Base-by-base conservation (phyloP, 225 moss, liverwort and hornwort genomes). In the Marchantia paleacea region DNA sequence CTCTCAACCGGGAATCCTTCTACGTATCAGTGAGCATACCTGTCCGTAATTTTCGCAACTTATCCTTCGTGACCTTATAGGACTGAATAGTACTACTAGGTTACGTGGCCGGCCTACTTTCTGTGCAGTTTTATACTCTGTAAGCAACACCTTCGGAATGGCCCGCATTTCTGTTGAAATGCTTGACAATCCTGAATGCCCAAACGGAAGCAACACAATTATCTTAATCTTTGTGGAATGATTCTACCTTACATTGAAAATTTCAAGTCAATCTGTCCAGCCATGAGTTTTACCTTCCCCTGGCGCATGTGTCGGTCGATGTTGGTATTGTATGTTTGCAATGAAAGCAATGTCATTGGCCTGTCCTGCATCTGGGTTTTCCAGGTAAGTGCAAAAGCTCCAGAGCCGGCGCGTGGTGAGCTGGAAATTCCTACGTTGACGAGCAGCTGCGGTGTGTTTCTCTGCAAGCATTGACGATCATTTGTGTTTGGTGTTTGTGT, bases 341-440 rank as follows among this genome's bases (percentile, higher is more conserved):
- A 2, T 39, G 16, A 39, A 7, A 69, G 9, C 25, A 5, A 58
- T 58, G 14, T 28, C 66, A 8, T 11, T 26, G 28, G 28, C 52
- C 20, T 50, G 10, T 52, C n/a, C 12, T 72, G 72, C 22, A 55
- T 75, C 6, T 47, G 10, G 49, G 22, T 83, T 30, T 83, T 51
- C 39, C 93, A 95, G 94, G 88, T 97, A 55, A 94, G 89, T 71
- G 69, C 94, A 49, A 94, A 92, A 80, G 93, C 92, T 77, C 94
- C 94, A 76, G 94, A 90, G 69, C 89, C 91, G 19, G 93, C 91
- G 50, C 78, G 80, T 82, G 93, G 91, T 68, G 94, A 92, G 80
- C 84, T 94, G 72, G 91, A 92, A 58, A 83, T 97, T 26, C 96
- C 50, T 97, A 93, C 76, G 87, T 97, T 55, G 96, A 97, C 78